phyloP scores from a whole-genome alignment of 1,284 basidiomycete species.

The Rhodotorula sp. region DNA sequence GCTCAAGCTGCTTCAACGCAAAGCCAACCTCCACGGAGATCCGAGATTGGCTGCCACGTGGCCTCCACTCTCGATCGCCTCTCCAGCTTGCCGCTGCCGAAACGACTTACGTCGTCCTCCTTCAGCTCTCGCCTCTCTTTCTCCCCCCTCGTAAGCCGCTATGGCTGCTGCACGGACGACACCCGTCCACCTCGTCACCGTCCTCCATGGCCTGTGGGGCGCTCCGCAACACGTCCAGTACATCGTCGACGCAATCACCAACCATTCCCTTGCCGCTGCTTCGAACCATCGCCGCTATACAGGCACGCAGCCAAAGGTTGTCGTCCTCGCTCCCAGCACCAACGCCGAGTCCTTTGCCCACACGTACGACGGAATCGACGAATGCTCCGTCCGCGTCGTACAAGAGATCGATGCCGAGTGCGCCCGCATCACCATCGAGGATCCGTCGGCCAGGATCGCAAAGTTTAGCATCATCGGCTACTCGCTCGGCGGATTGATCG shows the following conservation, averaged over 20 bases:
- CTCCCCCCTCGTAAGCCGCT: not conserved
- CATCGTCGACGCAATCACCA: slow-evolving; percentile 25
- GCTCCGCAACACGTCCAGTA: slow-evolving; percentile 31
- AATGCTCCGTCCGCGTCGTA: slow-evolving; percentile 66
- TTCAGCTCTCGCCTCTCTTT: not conserved
- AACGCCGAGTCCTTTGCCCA: slow-evolving; percentile 60
- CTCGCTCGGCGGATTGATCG: slow-evolving; percentile 73
- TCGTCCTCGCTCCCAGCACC: slow-evolving; percentile 47
- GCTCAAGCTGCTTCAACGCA: not conserved
- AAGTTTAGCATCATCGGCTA: slow-evolving; percentile 73
- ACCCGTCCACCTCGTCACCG: slow-evolving; percentile 21
- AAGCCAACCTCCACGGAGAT: not conserved
- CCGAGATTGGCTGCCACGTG: too few species aligned
- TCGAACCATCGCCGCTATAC: too few species aligned
- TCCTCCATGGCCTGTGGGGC: slow-evolving; percentile 40
- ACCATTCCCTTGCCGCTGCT: not conserved
- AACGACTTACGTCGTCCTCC: too few species aligned
- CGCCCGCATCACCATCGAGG: slow-evolving; percentile 53
- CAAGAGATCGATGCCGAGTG: slow-evolving; percentile 57
- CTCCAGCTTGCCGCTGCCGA: too few species aligned
- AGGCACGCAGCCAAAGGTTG: slow-evolving; percentile 12
- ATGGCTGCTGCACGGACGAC: not conserved
- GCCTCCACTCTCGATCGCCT: not conserved
- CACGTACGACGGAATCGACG: slow-evolving; percentile 64
- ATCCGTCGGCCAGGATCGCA: slow-evolving; percentile 56